A percentile compares a stretch with the other conserved stretches of the same genome.
These are phyloP conservation scores for Aspergillus clavatus DNA, from an alignment of 2,329 filamentous ascomycete genomes.

Conservation along the genomic window DNA sequence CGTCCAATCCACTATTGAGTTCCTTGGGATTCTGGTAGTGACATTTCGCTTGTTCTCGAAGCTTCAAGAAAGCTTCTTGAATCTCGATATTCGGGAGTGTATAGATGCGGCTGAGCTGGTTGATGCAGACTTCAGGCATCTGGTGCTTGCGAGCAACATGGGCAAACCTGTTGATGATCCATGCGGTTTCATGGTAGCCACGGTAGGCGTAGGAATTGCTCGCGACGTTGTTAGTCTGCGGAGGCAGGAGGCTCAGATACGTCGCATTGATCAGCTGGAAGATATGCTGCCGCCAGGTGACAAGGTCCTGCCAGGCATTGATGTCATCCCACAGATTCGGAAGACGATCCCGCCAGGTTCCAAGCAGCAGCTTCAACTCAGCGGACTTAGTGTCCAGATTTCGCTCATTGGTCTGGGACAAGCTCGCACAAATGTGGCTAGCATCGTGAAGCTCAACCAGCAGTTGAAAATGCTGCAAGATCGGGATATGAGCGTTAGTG, in stretches of 20 bases:
- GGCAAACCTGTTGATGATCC: conserved; percentile 99
- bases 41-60: conserved; percentile 97
- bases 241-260: conserved; percentile 79
- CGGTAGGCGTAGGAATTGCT: conserved; percentile 94
- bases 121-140: conserved; percentile 94
- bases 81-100: conserved; percentile 99
- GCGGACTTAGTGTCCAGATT: conserved; percentile 94
- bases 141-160: conserved; percentile 97
- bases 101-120: conserved; percentile 94
- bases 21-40: conserved; percentile 96
- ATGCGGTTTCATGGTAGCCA: conserved; percentile 96
- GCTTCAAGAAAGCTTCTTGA: conserved; percentile 95
- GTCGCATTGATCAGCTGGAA: conserved; percentile 95
- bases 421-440: conserved; percentile 88
- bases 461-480: conserved; percentile 97
- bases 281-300: conserved; percentile 99
- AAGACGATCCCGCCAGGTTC: conserved; percentile 90
- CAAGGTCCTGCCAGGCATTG: conserved; percentile 96
- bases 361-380: conserved; percentile 87
- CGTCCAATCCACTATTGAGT: conserved; percentile 85
- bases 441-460: conserved; percentile 96
- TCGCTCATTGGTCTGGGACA: conserved; percentile 73
- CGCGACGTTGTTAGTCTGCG: conserved; percentile 72
- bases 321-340: conserved; percentile 99
- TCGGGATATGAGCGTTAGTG: conserved; percentile 89